Evolutionary conservation across 2,329 filamentous ascomycete genomes (phyloP), one percentile per base, ranked within the genome.

Genomic region (Hypoxylon sp.): DNA sequence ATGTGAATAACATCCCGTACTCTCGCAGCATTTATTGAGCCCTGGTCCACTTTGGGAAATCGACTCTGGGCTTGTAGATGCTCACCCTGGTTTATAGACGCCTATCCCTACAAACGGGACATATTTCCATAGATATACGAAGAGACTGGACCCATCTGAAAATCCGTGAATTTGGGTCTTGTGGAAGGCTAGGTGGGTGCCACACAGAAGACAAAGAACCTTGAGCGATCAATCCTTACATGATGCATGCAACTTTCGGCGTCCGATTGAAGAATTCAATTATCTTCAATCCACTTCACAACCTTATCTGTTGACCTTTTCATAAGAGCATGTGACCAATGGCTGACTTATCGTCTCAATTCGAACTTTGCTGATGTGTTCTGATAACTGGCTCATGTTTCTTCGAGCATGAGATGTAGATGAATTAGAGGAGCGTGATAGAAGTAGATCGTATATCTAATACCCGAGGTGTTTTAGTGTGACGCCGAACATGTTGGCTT

Each of bases 231-330:
- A 47, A 42, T 57, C 58, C 46, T 47, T 61, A 33, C 29, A 71
- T 56, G 31, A 55, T 56, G 52, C 33, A 67, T 76, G 75, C 74
- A 73, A 55, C 44, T 37, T 44, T 76, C 73, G 75, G 75, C 62
- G 39, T 52, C 62, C 58, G 46, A 46, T 9, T 63, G 58, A 39
- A 65, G 44, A 55, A 52, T 57, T 60, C 24, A 50, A 44, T 50
- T 37, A 22, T 56, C 29, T 31, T 63, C 29, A 31, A 62, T 59
- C 19, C 19, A 48, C 55, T 46, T 47, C 42, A 35, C 44, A 67
- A 64, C 56, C 56, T 70, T 58, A 29, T 61, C 24, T 47, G 13
- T 19, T 8, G 26, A 33, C 31, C n/a, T 46, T 57, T 13, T 62
- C 6, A 58, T 57, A n/a, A 54, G 37, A 48, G 31, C n/a, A 52